Evolutionary conservation across 441 rosid genomes (phyloP).

Genomic region (Omphalea diandra): DNA sequence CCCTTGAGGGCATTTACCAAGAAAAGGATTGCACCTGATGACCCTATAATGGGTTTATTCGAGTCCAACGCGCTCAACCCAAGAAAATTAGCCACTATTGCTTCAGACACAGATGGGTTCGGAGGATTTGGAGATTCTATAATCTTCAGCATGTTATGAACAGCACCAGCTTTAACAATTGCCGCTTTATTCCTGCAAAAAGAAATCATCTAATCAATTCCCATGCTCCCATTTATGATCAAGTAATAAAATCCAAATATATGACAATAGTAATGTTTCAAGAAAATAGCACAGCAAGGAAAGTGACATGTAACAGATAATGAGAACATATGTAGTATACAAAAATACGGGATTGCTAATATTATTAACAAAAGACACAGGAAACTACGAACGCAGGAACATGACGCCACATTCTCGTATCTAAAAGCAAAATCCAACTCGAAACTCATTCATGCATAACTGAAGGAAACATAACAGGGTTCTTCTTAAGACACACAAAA

Average conservation of each 20-base stretch:
- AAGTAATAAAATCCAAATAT: background rate
- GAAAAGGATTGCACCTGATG: constrained; percentile 88
- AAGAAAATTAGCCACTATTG: constrained; percentile 84
- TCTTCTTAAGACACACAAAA: constrained; percentile 5
- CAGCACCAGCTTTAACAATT: constrained; percentile 92
- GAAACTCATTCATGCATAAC: background rate
- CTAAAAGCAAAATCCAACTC: constrained; percentile 6
- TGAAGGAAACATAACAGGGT: constrained; percentile 14
- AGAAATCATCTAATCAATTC: too few relatives aligned
- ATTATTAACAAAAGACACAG: background rate
- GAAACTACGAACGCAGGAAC: constrained; percentile 23
- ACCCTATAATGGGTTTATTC: constrained; percentile 86
- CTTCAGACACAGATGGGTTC: constrained; percentile 64
- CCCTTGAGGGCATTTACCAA: constrained; percentile 61
- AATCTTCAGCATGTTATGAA: constrained; percentile 87
- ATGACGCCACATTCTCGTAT: constrained; percentile 25
- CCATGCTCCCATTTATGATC: background rate
- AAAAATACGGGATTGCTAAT: background rate
- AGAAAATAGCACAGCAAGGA: constrained; percentile 30
- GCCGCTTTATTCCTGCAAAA: constrained; percentile 90
- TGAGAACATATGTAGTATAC: background rate
- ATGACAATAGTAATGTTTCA: constrained; percentile 17
- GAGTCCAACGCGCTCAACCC: constrained; percentile 90
- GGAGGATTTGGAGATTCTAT: constrained; percentile 57
- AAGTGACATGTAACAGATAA: constrained; percentile 35